Conservation (phyloP, 192 early-diverging fungal genomes). For the Geranomyces michiganensis region DNA sequence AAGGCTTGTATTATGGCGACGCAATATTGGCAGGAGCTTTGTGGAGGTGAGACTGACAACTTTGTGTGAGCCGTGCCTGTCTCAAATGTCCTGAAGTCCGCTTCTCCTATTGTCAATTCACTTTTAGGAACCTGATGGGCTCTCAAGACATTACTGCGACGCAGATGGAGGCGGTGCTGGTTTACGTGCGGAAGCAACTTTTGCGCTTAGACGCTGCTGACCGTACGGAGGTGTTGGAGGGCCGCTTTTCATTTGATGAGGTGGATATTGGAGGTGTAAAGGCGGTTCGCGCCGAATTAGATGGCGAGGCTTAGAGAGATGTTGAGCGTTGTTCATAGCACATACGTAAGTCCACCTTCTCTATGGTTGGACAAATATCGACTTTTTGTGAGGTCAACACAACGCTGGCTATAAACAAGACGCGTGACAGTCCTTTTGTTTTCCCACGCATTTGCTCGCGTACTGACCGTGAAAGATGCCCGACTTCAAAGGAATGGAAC, state of each 20-base stretch:
- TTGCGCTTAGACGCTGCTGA: constrained; percentile 34
- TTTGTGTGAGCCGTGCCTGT: neutral
- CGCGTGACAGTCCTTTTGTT: too few relatives aligned
- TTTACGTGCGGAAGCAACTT: constrained; percentile 38
- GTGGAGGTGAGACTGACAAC: constrained; percentile 62
- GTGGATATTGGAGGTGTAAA: neutral
- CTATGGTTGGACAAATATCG: too few relatives aligned
- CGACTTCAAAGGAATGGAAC: constrained; percentile 16
- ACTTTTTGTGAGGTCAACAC: too few relatives aligned
- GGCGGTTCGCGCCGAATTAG: too few relatives aligned
- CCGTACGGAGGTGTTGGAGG: constrained; percentile 26
- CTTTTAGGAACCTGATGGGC: constrained; percentile 17
- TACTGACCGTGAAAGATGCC: neutral
- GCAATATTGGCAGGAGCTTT: constrained; percentile 87
- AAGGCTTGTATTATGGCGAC: constrained; percentile 82
- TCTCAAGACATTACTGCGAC: constrained; percentile 22
- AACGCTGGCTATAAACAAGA: too few relatives aligned
- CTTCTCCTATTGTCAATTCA: neutral
- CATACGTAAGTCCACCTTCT: too few relatives aligned
- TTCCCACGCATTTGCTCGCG: too few relatives aligned
- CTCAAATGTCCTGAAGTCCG: neutral
- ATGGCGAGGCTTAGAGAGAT: too few relatives aligned
- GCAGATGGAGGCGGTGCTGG: constrained; percentile 29
- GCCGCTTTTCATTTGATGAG: constrained; percentile 28
- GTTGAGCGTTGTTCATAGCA: too few relatives aligned